Evolutionary conservation across 257 asterid species (phyloP).

Genomic region (Verbena officinalis): DNA sequence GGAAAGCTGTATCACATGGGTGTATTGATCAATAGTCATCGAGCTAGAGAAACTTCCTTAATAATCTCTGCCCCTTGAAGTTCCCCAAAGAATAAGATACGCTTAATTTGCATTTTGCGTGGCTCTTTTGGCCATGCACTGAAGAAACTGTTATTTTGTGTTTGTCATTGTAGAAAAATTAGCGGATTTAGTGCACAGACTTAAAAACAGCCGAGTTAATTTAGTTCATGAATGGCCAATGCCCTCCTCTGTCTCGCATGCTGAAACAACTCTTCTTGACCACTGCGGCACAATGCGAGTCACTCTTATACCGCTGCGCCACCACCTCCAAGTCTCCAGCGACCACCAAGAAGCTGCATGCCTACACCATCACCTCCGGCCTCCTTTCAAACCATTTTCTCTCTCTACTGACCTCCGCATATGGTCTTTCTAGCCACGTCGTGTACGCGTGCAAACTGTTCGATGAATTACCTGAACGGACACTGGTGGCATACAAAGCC

Average conservation of each 20-base stretch:
- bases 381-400: constrained; percentile 55
- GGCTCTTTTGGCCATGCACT: too few relatives aligned
- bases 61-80: neutral
- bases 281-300: constrained; percentile 62
- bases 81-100: neutral
- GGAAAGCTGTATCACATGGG: constrained; percentile 5
- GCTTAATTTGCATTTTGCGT: neutral
- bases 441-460: constrained; percentile 54
- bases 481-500: constrained; percentile 59
- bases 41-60: neutral
- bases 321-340: constrained; percentile 52
- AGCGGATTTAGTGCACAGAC: too few relatives aligned
- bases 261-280: constrained; percentile 44
- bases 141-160: too few relatives aligned
- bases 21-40: constrained; percentile 11
- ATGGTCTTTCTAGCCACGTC: constrained; percentile 53
- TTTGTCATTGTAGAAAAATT: too few relatives aligned
- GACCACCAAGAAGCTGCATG: constrained; percentile 69
- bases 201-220: too few relatives aligned
- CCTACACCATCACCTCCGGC: constrained; percentile 57
- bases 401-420: constrained; percentile 60
- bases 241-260: constrained; percentile 49
- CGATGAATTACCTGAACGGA: constrained; percentile 64
- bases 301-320: constrained; percentile 65
- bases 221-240: too few relatives aligned